These are phyloP conservation scores for Aquilaria yunnanensis DNA, from an alignment of 345 rosid species.

Conservation along the genomic window DNA sequence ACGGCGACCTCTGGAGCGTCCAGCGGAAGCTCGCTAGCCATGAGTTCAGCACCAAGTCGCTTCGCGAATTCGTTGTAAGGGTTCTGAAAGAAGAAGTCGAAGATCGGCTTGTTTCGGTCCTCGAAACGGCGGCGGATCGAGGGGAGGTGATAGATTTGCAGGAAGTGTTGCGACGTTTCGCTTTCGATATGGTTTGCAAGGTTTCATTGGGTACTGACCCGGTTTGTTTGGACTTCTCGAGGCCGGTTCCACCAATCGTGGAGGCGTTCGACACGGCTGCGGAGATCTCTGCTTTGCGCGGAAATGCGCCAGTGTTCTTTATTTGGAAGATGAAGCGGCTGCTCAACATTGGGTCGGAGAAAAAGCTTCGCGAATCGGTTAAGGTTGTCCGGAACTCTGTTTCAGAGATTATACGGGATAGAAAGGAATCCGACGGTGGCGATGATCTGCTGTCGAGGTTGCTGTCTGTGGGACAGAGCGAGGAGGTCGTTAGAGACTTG, in stretches of 20 bases:
- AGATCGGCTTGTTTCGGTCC: constrained; percentile 41
- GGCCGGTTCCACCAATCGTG: constrained; percentile 33
- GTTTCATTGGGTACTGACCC: constrained; percentile 55
- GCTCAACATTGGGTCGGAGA: constrained; percentile 53
- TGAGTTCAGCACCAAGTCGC: constrained; percentile 54
- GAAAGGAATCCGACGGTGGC: constrained; percentile 10
- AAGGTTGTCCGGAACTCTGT: constrained; percentile 27
- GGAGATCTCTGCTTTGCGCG: constrained; percentile 50
- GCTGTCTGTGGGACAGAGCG: constrained; percentile 33
- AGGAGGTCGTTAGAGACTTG: constrained; percentile 52
- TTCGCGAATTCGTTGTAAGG: constrained; percentile 49
- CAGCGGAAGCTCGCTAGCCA: constrained; percentile 79
- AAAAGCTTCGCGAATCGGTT: constrained; percentile 39
- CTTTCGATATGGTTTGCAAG: constrained; percentile 45
- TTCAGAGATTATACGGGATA: constrained; percentile 29
- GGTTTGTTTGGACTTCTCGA: constrained; percentile 37
- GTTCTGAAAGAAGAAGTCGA: constrained; percentile 46
- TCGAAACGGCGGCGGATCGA: constrained; percentile 26
- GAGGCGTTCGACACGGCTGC: constrained; percentile 52
- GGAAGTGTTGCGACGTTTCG: constrained; percentile 47
- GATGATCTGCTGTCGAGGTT: constrained; percentile 49
- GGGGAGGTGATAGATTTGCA: constrained; percentile 44
- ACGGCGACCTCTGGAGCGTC: constrained; percentile 62
- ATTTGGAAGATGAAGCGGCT: constrained; percentile 65
- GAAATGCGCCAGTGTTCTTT: constrained; percentile 33